phyloP scores from a whole-genome alignment of 2,329 filamentous ascomycete genomes.

The Neopestalotiopsis sp. region DNA sequence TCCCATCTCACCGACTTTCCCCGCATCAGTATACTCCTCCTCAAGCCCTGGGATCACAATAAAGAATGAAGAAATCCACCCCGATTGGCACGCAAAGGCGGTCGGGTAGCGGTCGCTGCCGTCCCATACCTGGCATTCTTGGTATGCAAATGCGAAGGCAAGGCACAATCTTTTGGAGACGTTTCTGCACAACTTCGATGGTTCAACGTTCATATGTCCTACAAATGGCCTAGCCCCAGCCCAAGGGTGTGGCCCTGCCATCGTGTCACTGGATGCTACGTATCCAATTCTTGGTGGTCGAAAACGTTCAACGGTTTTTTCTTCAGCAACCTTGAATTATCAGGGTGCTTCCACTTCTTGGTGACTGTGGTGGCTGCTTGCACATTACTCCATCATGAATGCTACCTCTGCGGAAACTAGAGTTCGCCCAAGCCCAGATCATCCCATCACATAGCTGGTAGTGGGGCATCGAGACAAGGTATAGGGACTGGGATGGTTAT shows the following conservation, averaged over 20 bases:
- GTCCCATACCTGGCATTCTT: background rate
- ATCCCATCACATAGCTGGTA: background rate
- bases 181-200: background rate
- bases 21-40: conserved; percentile 4
- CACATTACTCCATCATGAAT: background rate
- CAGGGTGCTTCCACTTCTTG: background rate
- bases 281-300: background rate
- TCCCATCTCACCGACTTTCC: conserved; percentile 17
- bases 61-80: background rate
- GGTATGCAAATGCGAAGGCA: background rate
- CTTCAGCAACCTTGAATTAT: background rate
- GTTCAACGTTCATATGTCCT: background rate
- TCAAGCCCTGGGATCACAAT: background rate
- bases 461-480: background rate
- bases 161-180: background rate
- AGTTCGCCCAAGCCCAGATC: background rate
- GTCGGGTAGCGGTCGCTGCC: conserved; percentile 6
- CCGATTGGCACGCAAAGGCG: conserved; percentile 11
- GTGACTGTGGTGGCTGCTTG: background rate
- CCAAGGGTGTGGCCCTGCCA: background rate
- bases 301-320: background rate
- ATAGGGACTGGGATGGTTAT: background rate
- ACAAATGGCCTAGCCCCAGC: background rate
- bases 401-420: background rate
- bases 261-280: background rate